Conservation (phyloP, 75 land plant species). For the Ceratopteris richardii region DNA sequence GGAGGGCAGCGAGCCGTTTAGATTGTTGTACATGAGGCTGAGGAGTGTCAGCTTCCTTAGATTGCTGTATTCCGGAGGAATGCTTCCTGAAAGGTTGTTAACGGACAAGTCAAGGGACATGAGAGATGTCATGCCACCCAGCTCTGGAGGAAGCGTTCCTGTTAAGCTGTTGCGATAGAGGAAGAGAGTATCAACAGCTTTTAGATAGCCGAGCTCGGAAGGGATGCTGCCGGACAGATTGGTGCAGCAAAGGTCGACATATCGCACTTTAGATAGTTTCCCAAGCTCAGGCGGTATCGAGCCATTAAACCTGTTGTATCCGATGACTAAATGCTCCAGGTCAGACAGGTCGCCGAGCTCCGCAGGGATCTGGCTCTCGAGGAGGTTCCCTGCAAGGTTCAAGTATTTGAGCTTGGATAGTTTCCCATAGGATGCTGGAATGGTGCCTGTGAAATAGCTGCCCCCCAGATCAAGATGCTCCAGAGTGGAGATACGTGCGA, state of each 20-base stretch:
- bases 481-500: slow-evolving; percentile 11
- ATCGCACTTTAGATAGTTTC: slow-evolving; percentile 56
- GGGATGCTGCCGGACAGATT: slow-evolving; percentile 54
- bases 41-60: slow-evolving; percentile 46
- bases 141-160: slow-evolving; percentile 34
- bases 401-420: slow-evolving; percentile 52
- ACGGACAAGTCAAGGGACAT: slow-evolving; percentile 57
- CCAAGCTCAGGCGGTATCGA: slow-evolving; percentile 59
- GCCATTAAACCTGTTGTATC: slow-evolving; percentile 64
- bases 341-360: slow-evolving; percentile 54
- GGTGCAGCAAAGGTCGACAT: slow-evolving; percentile 52
- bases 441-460: slow-evolving; percentile 64
- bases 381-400: slow-evolving; percentile 61
- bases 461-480: slow-evolving; percentile 72
- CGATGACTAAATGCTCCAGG: slow-evolving; percentile 55
- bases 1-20: slow-evolving; percentile 46
- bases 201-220: slow-evolving; percentile 32
- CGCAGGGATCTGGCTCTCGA: slow-evolving; percentile 45
- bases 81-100: slow-evolving; percentile 46
- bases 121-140: slow-evolving; percentile 36
- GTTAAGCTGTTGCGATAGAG: slow-evolving; percentile 41
- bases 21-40: slow-evolving; percentile 53
- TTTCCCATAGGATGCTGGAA: slow-evolving; percentile 49
- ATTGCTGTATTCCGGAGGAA: slow-evolving; percentile 48
- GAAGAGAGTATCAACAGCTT: slow-evolving; percentile 39